Evolutionary conservation across 116 monocot species (phyloP).

Genomic region (Papilionanthe hybrid): DNA sequence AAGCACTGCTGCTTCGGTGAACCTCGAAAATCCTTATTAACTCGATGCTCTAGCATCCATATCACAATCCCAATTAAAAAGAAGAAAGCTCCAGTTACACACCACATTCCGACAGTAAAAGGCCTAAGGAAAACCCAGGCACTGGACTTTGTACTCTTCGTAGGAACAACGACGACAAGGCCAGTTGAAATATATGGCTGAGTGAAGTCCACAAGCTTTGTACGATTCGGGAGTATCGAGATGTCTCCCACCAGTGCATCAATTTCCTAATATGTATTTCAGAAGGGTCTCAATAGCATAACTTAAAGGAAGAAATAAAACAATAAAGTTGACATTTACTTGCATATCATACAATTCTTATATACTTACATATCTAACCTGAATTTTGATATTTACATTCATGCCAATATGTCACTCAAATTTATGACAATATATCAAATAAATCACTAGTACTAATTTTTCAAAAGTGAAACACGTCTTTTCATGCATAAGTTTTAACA

Average conservation of each 20-base stretch:
- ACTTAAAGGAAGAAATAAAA: neutral
- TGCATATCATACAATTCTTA: no score
- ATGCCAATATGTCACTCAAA: no score
- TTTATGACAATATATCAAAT: no score
- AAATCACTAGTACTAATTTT: no score
- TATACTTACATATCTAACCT: no score
- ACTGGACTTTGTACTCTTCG: constrained; percentile 26
- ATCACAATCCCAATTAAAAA: constrained; percentile 53
- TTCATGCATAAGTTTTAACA: no score
- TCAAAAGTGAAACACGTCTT: no score
- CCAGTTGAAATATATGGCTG: constrained; percentile 55
- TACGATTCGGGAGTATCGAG: constrained; percentile 41
- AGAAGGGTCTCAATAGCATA: neutral
- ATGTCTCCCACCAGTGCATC: constrained; percentile 62
- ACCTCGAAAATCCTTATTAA: constrained; percentile 54
- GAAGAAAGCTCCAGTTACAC: constrained; percentile 44
- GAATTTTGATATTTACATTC: no score
- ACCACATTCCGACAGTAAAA: constrained; percentile 56
- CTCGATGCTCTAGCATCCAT: constrained; percentile 69
- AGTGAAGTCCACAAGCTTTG: constrained; percentile 53
- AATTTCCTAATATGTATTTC: constrained; percentile 24
- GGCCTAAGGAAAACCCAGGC: constrained; percentile 60
- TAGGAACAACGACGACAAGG: constrained; percentile 43
- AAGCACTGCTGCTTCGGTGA: constrained; percentile 41
- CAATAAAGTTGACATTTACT: no score